Base-by-base conservation (phyloP, 2,329 filamentous ascomycete genomes). In the Cryoendolithus antarcticus region DNA sequence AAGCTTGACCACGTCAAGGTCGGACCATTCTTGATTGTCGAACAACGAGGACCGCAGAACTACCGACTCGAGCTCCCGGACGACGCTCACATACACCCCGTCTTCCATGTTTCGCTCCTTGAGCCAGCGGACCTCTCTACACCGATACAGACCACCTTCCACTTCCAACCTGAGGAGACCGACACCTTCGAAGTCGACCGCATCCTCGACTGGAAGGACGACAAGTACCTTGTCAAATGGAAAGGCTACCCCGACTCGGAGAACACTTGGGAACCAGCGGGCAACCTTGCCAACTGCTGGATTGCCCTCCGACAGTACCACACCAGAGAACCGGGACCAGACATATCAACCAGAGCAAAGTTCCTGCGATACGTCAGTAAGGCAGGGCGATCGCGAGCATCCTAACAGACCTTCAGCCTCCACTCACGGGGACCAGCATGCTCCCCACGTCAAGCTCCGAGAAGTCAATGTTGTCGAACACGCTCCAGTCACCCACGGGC, bases 51-150 rank as follows among this genome's bases (percentile, higher is more conserved):
- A 19, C 34, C 24, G 4, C 19, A 30, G 6, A 30, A n/a, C 4
- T 36, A 36, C 34, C 21, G 27, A 30, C 34, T 36, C 19, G 10
- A 36, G 4, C 34, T 36, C 3, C 34, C 34, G 9, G n/a, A 29
- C 24, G 12, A n/a, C 8, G 19, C 19, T 7, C 12, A 4, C 7
- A 36, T 36, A 9, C 27, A 30, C 34, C 24, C 21, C 19, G 27
- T 30, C 24, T 36, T 36, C n/a, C 15, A 34, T 34, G 32, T 34
- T 13, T 13, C 15, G 6, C 32, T 19, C 13, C 11, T 34, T 13
- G 13, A 19, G 7, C 13, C 32, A 12, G 32, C 32, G 4, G 32
- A 34, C 32, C 13, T 9, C 21, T 19, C 32, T 9, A 9, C 21
- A 15, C 32, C 32, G n/a, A n/a, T 13, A 11, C 32, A 34, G n/a